Conservation (phyloP, 164 flowering plant genomes). For the Paratinospora sagittata region DNA sequence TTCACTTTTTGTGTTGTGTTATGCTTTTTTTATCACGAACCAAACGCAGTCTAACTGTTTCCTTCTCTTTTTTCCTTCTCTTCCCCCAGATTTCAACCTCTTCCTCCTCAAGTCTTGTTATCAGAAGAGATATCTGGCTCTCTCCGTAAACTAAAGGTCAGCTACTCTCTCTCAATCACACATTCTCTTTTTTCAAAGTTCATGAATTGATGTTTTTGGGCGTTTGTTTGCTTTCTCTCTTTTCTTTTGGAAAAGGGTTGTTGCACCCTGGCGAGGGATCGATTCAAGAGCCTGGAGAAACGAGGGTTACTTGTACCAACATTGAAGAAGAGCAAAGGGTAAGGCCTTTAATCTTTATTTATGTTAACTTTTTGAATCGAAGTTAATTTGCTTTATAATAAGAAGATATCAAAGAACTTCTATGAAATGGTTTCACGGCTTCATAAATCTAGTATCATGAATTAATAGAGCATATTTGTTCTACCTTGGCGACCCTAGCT, state of each 20-base stretch:
- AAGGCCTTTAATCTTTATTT: neutral
- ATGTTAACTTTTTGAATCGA: neutral
- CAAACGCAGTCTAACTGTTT: neutral
- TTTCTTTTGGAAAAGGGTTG: constrained; percentile 54
- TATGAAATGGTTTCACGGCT: neutral
- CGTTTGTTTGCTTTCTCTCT: neutral
- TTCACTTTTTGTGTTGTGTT: no score
- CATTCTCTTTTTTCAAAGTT: neutral
- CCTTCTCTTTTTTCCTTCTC: neutral
- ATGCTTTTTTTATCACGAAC: no score
- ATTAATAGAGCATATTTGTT: no score
- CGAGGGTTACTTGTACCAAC: constrained; percentile 74
- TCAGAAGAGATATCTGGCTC: constrained; percentile 92
- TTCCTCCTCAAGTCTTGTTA: constrained; percentile 77
- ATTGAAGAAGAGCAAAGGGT: constrained; percentile 54
- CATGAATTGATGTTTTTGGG: neutral
- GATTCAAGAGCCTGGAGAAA: constrained; percentile 89
- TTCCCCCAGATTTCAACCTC: constrained; percentile 72
- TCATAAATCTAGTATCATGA: neutral
- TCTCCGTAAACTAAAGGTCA: constrained; percentile 82
- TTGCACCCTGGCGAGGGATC: constrained; percentile 81
- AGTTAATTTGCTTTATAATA: no score
- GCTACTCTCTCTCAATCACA: neutral
- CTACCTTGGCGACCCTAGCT: no score
- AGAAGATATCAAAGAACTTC: neutral